Percentiles rank a stretch among this genome's conserved stretches.
These are phyloP conservation scores for Leishmania gerbilli DNA, from an alignment of 208 protist species.

Conservation along the genomic window DNA sequence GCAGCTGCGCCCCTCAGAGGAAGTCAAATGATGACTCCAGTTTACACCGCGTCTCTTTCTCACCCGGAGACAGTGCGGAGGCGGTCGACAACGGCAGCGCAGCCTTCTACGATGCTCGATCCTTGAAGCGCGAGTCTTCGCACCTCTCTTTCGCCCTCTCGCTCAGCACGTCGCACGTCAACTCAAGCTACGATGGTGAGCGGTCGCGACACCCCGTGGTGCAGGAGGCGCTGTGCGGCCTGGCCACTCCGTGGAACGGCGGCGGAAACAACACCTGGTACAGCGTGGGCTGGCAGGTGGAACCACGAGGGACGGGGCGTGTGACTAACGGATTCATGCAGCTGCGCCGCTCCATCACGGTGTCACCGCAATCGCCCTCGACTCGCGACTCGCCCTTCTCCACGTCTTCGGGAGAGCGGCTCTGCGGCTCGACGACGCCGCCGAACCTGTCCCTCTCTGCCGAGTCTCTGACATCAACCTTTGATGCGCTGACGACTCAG, in stretches of 20 bases:
- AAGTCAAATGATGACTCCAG: neutral
- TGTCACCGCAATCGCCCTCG: neutral
- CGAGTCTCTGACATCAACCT: neutral
- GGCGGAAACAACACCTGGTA: conserved; percentile 18
- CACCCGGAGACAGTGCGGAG: neutral
- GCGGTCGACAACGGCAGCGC: neutral
- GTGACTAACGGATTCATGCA: neutral
- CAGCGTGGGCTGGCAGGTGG: conserved; percentile 1
- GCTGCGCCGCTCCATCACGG: neutral
- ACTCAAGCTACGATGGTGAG: neutral
- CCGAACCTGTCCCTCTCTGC: conserved; percentile 6
- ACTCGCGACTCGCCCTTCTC: neutral
- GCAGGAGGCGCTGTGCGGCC: neutral
- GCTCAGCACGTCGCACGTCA: neutral
- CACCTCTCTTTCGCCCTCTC: conserved; percentile 11
- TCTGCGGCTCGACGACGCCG: neutral
- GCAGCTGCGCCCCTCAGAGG: neutral
- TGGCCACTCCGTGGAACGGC: conserved; percentile 4
- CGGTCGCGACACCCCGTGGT: neutral
- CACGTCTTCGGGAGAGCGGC: conserved; percentile 1
- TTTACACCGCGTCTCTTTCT: neutral
- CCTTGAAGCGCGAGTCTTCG: neutral
- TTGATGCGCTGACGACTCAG: neutral
- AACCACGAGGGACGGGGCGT: conserved; percentile 7
- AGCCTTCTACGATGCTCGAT: conserved; percentile 4